Evolutionary conservation across 805 yeast species (phyloP), one percentile per base, ranked within the genome.

Genomic region (Pichia cabralensis): DNA sequence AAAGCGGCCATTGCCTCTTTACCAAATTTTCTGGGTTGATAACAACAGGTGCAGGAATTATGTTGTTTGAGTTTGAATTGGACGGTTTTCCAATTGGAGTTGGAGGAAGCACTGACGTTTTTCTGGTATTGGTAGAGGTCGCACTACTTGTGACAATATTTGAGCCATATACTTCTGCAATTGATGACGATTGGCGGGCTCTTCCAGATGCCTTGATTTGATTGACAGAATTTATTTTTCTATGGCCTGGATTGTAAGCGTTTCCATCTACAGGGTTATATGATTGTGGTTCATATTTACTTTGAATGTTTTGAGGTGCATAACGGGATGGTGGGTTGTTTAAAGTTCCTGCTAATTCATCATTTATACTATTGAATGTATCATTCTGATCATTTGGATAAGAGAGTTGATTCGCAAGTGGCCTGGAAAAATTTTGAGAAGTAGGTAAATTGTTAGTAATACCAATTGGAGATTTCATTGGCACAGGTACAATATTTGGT

Each of bases 1-100:
- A 80, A 22, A 85, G 50, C 0, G 95, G 94, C 56, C 80, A 80
- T 50, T 82, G 94, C 35, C 80, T 64, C 30, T 60, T 56, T 17
- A 65, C 55, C 33, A 79, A 53, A 17, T 74, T 69, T 33, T 69
- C 70, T 7, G 82, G 80, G 40, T 75, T 69, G 21, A 60, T 56
- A 7, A 64, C 59, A 26, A 49, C 58, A 2, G 61, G 60, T 3
- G 61, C 61, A 15, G 61, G 60, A 4, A 55, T 34, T 44, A 54
- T 32, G 1, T 36, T 17, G 22, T 43, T 49, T n/a, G 26, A 26
- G 24, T 34, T 32, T 13, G 28, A 39, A 11, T 28, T 31, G 21
- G 22, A 20, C 10, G 28, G 35, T 33, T 30, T 37, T 25, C 36
- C 30, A 11, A 27, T 14, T 9, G 36, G 23, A 8, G 27, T 26